These are phyloP conservation scores for Daldinia sp. DNA, from an alignment of 2,329 filamentous ascomycete species.

Conservation along the genomic window DNA sequence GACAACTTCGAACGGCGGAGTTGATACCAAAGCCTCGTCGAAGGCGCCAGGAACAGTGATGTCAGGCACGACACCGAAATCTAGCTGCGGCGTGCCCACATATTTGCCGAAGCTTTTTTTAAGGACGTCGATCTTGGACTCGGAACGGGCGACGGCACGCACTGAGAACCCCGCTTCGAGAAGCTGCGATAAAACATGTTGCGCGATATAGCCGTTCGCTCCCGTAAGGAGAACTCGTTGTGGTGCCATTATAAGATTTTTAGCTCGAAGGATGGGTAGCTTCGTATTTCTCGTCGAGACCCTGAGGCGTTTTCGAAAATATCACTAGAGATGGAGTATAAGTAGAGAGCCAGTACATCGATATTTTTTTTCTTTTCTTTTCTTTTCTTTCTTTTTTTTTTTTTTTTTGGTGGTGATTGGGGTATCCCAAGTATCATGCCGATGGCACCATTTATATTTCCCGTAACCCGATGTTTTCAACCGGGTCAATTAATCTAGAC, in stretches of 20 bases:
- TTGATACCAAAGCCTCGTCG: conserved; percentile 37
- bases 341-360: background rate
- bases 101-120: conserved; percentile 39
- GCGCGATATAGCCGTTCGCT: conserved; percentile 35
- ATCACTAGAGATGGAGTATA: background rate
- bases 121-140: conserved; percentile 43
- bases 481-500: background rate
- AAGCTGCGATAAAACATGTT: conserved; percentile 33
- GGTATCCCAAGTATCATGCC: background rate
- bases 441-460: background rate
- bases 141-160: conserved; percentile 41
- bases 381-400: no score
- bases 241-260: conserved; percentile 10
- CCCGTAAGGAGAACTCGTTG: conserved; percentile 35
- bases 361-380: no score
- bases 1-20: conserved; percentile 37
- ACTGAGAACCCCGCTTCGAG: conserved; percentile 39
- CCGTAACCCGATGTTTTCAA: background rate
- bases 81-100: conserved; percentile 37
- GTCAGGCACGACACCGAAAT: conserved; percentile 65
- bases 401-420: no score
- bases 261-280: background rate
- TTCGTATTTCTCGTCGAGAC: background rate
- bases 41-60: conserved; percentile 64
- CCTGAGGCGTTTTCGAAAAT: background rate